Conservation (phyloP, 768 basidiomycete species). For the Kwoniella pini region DNA sequence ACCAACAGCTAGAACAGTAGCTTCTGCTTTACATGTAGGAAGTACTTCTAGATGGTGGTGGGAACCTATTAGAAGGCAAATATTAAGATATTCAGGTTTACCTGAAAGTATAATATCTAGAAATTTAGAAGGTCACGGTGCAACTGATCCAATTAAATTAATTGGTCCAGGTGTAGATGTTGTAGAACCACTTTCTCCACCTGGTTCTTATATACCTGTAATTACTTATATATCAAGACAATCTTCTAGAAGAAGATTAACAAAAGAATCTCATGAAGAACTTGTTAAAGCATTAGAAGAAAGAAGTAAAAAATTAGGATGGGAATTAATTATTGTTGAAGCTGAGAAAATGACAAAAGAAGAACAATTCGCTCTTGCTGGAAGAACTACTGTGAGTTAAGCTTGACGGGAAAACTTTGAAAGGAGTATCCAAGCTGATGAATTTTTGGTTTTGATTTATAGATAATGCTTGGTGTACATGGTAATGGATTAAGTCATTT, state of each 20-base stretch:
- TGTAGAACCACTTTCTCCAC: slow-evolving; percentile 23
- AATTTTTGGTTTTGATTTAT: not conserved
- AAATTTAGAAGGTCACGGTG: slow-evolving; percentile 48
- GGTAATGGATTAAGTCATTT: slow-evolving; percentile 87
- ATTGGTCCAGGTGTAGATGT: slow-evolving; percentile 16
- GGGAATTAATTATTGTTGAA: slow-evolving; percentile 60
- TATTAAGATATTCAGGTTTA: slow-evolving; percentile 69
- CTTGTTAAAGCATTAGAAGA: slow-evolving; percentile 73
- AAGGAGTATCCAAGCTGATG: not conserved
- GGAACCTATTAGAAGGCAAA: slow-evolving; percentile 68
- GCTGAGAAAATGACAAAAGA: slow-evolving; percentile 53
- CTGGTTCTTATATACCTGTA: slow-evolving; percentile 61
- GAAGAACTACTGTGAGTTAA: slow-evolving; percentile 52
- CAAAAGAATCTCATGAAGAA: slow-evolving; percentile 71
- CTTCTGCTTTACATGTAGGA: slow-evolving; percentile 60
- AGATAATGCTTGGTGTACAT: slow-evolving; percentile 95
- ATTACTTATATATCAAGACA: slow-evolving; percentile 92
- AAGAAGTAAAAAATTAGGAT: slow-evolving; percentile 68
- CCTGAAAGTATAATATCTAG: slow-evolving; percentile 45
- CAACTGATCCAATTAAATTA: slow-evolving; percentile 38
- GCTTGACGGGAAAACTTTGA: not conserved
- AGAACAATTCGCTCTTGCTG: slow-evolving; percentile 54
- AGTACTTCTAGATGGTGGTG: slow-evolving; percentile 68
- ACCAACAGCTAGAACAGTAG: slow-evolving; percentile 67
- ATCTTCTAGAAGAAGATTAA: slow-evolving; percentile 72